Evolutionary conservation across 2,329 filamentous ascomycete genomes (phyloP), one percentile per base, ranked within the genome.

Genomic region (Colletotrichum lupini): DNA sequence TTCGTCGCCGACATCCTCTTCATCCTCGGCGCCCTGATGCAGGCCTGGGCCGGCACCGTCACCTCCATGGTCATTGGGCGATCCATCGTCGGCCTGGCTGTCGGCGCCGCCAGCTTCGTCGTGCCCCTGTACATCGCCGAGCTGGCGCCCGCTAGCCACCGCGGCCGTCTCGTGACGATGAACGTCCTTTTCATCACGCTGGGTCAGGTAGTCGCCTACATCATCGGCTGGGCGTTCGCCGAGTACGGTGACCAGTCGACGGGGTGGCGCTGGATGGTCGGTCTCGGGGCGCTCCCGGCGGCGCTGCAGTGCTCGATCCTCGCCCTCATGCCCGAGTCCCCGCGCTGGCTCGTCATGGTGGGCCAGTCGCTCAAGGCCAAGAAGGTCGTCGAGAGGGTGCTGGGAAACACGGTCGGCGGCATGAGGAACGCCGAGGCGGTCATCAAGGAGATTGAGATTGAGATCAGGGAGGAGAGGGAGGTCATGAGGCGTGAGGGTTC

Each of bases 181-280:
- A 92, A 94, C 72, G 91, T 93, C 30, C 84, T 98, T 26, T 95
- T 97, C 77, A 92, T 98, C 69, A 98, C 95, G 0, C 86, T 94
- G 12, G 96, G 96, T 0, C 95, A 98, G 83, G 94, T 98, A 2
- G 89, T 97, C 24, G 95, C 96, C 2, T 98, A 98, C 81, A 80
- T 97, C 1, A 84, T 95, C 7, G 96, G 96, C 1, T 98, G 94
- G 93, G 81, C 87, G 0, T 92, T 97, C 59, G 88, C 91, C 6
- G 87, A 89, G 68, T 85, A 86, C 71, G 89, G 85, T 0, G 81
- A 84, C 70, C 77, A 80, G 26, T 79, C 78, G 46, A 89, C 87
- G 14, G 94, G 93, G 1, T 98, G 96, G 95, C 87, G 95, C 62
- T 97, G 94, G 92, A 95, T 98, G 90, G 95, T 98, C 0, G 95